phyloP scores from a whole-genome alignment of 108 stramenopile genomes.

The Schizochytrium sp. region DNA sequence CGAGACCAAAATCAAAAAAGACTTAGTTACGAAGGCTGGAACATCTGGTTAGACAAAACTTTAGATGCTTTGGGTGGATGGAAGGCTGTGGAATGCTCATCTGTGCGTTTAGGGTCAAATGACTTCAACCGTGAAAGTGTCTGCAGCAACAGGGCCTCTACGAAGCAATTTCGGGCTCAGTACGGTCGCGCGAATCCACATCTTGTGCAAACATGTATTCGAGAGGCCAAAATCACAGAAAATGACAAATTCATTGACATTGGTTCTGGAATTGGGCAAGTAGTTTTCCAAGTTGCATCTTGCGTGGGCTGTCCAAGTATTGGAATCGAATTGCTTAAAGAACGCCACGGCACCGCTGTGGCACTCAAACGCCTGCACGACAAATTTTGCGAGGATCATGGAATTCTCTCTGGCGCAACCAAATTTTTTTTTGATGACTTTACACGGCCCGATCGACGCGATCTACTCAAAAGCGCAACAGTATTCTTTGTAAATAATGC shows the following conservation, averaged over 20 bases:
- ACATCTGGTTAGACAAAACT: not conserved
- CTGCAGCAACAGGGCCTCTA: not conserved
- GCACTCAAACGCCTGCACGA: not conserved
- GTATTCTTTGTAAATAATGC: conserved; percentile 49
- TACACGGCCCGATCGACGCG: not conserved
- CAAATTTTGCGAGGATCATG: not conserved
- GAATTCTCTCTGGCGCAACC: not conserved
- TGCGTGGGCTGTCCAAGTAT: conserved; percentile 31
- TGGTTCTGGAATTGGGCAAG: conserved; percentile 45
- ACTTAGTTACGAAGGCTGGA: conserved; percentile 9
- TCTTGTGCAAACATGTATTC: conserved; percentile 21
- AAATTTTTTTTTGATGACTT: conserved; percentile 39
- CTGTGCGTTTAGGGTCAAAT: not conserved
- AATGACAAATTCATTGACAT: conserved; percentile 42
- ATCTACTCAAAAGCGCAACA: not conserved
- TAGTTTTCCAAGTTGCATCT: conserved; percentile 39
- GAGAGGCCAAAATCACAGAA: not conserved
- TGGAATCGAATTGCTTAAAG: not conserved
- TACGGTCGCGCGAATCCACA: conserved; percentile 36
- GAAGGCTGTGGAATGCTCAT: conserved; percentile 20
- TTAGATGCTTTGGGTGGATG: conserved; percentile 22
- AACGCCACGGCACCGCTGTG: conserved; percentile 8
- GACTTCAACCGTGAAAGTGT: not conserved
- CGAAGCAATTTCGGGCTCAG: conserved; percentile 26
- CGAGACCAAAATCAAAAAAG: not conserved